Percentiles rank a stretch among this genome's conserved stretches.
These are phyloP conservation scores for Nakazawaea peltata DNA, from an alignment of 805 yeast species.

Conservation along the genomic window DNA sequence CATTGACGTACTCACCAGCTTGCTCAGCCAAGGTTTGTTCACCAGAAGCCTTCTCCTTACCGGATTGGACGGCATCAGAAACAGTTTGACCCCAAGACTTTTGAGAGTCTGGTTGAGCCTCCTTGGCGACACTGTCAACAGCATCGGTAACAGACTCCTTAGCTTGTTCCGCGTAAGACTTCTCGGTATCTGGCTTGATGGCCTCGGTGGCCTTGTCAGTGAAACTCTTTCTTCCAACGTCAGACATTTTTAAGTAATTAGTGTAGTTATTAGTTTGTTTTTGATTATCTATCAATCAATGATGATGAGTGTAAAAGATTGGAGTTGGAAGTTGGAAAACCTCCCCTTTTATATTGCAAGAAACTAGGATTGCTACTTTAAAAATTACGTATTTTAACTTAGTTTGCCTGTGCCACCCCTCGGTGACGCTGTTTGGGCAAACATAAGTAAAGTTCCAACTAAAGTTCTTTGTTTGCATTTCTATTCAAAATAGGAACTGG, in stretches of 20 bases:
- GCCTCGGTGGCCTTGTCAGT: conserved; percentile 61
- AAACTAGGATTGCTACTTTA: too few species aligned
- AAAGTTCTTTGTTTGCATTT: too few species aligned
- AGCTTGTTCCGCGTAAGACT: conserved; percentile 54
- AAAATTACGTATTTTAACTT: not conserved
- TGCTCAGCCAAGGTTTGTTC: conserved; percentile 29
- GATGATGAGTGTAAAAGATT: too few species aligned
- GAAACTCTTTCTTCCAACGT: conserved; percentile 69
- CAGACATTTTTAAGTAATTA: conserved; percentile 10
- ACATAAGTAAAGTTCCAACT: too few species aligned
- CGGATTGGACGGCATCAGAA: conserved; percentile 51
- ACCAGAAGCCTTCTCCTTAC: conserved; percentile 43
- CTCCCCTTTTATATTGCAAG: too few species aligned
- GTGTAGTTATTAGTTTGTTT: not conserved
- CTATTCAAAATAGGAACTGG: too few species aligned
- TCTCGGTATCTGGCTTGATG: conserved; percentile 64
- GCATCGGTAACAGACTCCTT: conserved; percentile 63
- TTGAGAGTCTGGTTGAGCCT: conserved; percentile 53
- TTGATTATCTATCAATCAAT: too few species aligned
- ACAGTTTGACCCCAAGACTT: conserved; percentile 67
- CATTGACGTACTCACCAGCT: conserved; percentile 30
- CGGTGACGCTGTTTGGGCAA: too few species aligned
- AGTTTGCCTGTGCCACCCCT: too few species aligned
- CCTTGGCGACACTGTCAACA: conserved; percentile 56
- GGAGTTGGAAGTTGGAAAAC: too few species aligned